A percentile compares a stretch with the other conserved stretches of the same genome.
These are phyloP conservation scores for Phyllosticta citribraziliensis DNA, from an alignment of 2,329 filamentous ascomycete genomes.

Conservation along the genomic window DNA sequence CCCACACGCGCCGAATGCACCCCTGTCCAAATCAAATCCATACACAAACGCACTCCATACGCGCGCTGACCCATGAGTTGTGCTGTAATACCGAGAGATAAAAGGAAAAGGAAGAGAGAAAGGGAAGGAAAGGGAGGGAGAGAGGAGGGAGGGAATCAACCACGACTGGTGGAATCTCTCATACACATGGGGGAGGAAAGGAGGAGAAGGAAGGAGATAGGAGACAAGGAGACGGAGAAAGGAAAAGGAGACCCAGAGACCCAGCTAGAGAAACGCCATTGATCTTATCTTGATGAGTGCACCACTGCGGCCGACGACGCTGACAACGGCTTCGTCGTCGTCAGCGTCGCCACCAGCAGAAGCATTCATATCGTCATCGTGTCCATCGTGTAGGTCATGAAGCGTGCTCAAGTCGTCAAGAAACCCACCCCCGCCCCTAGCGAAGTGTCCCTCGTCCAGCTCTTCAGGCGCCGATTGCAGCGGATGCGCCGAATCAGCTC, in stretches of 20 bases:
- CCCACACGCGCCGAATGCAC: background rate
- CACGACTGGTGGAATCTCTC: background rate
- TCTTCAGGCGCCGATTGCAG: background rate
- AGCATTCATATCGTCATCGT: background rate
- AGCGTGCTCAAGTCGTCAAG: background rate
- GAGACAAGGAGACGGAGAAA: background rate
- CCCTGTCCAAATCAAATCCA: background rate
- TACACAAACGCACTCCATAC: background rate
- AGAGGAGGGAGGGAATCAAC: background rate
- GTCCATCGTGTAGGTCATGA: background rate
- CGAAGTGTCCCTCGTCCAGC: background rate
- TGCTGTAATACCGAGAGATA: background rate
- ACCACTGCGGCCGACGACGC: background rate
- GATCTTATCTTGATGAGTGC: constrained; percentile 3
- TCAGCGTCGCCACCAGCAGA: background rate
- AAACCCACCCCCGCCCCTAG: constrained; percentile 4
- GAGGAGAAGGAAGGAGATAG: background rate
- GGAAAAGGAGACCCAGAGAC: background rate
- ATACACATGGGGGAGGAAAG: background rate
- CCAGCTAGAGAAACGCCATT: constrained; percentile 2
- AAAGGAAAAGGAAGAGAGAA: background rate
- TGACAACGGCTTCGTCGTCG: background rate
- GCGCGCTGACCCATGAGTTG: background rate
- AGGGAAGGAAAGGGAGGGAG: background rate
- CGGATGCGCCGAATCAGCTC: background rate